Conservation (phyloP, 331 rosid species). For the Quercus lobata region DNA sequence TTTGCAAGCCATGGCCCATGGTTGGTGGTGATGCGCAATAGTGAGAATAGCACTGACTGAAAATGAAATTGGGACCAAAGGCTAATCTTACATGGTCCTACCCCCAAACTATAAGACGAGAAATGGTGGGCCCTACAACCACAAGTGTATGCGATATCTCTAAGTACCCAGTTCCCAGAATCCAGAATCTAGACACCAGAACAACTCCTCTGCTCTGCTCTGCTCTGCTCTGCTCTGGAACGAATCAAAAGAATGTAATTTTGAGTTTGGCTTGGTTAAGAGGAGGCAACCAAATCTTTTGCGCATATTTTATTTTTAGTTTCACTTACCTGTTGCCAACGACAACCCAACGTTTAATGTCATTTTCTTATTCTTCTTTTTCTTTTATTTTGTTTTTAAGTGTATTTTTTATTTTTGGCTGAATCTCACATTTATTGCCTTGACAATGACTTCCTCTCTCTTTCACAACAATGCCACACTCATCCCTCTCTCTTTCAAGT, state of each 20-base stretch:
- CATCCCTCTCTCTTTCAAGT: not conserved
- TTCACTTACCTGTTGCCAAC: constrained; percentile 39
- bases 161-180: not conserved
- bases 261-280: not conserved
- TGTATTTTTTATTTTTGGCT: too few relatives aligned
- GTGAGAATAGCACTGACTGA: not conserved
- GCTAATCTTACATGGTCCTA: not conserved
- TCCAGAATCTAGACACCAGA: not conserved
- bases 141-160: not conserved
- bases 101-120: not conserved
- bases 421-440: constrained; percentile 32
- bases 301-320: constrained; percentile 34
- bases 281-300: constrained; percentile 42
- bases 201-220: not conserved
- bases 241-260: not conserved
- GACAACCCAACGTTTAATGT: not conserved
- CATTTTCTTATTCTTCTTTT: too few relatives aligned
- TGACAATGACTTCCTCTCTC: constrained; percentile 36
- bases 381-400: too few relatives aligned
- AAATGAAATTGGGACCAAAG: not conserved
- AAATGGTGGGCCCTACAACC: not conserved
- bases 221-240: not conserved
- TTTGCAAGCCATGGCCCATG: too few relatives aligned
- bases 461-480: not conserved
- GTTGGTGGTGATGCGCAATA: not conserved